Base-by-base conservation (phyloP, 1,284 basidiomycete genomes). In the Ceratobasidium sp. region DNA sequence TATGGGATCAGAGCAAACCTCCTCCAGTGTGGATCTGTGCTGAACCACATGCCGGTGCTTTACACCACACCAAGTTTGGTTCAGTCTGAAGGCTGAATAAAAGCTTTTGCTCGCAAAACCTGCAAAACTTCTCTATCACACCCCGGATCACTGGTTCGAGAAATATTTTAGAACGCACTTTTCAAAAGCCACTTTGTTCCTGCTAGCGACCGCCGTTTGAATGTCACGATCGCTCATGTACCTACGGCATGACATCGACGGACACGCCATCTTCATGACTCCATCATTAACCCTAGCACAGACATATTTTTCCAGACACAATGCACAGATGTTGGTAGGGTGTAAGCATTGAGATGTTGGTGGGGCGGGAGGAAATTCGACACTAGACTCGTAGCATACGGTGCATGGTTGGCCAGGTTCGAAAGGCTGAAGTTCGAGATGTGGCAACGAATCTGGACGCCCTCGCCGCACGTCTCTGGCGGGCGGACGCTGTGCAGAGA, bases 21-120 rank as follows among this genome's bases (percentile, higher is more conserved):
- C 59, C 71, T 54, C 68, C 68, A 23, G 48, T 44, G 61, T 74
- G 71, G 7, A 74, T 74, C 44, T 74, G 71, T 3, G 57, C 71
- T 17, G 71, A 62, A 26, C 61, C 59, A 52, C 71, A 74, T 52
- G 46, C 71, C 9, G 71, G 71, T 13, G 71, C 71, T 38, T 59
- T 59, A 48, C 71, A 74, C 71, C 71, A 74, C 44, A 61, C 71
- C 6, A 64, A 28, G 13, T 10, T 42, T 15, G 40, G 15, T 7
- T 74, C 71, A 5, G 38, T 38, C 9, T 64, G 40, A 23, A 74
- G 61, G 2, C 33, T 28, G 12, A 26, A 46, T 28, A 59, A 59
- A 50, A 64, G 38, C 26, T 52, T 74, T 33, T 38, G 40, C 33
- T 74, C 71, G 40, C 71, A 74, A 23, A 64, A 74, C 33, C 71